phyloP scores from a whole-genome alignment of 1,284 basidiomycete species.

The Irpex sp. region DNA sequence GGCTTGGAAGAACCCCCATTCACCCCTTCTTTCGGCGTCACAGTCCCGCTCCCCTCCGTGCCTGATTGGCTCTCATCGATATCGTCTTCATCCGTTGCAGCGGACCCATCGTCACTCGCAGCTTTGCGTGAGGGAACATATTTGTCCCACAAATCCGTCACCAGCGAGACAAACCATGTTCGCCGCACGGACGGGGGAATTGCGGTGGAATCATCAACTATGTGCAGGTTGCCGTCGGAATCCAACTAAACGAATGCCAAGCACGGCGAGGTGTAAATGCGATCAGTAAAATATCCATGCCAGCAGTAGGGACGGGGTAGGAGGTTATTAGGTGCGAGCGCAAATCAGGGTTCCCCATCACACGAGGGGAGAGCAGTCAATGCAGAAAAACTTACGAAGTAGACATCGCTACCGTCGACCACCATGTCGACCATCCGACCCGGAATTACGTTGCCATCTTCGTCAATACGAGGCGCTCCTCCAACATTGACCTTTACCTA shows the following conservation, averaged over 20 bases:
- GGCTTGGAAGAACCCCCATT: slow-evolving; percentile 8
- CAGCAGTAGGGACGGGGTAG: neutral
- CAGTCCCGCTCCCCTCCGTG: slow-evolving; percentile 36
- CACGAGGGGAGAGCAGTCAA: neutral
- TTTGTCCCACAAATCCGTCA: slow-evolving; percentile 32
- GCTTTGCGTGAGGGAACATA: slow-evolving; percentile 20
- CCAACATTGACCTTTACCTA: slow-evolving; percentile 72
- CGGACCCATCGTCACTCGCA: slow-evolving; percentile 15
- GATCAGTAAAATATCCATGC: slow-evolving; percentile 3
- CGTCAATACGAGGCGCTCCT: slow-evolving; percentile 46
- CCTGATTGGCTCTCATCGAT: slow-evolving; percentile 31
- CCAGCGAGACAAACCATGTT: slow-evolving; percentile 49
- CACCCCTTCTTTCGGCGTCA: slow-evolving; percentile 30
- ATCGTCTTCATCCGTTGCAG: slow-evolving; percentile 19
- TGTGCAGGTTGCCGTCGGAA: slow-evolving; percentile 46
- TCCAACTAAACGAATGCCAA: slow-evolving; percentile 27
- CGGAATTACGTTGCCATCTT: slow-evolving; percentile 46
- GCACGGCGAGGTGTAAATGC: neutral
- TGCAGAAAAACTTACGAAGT: slow-evolving; percentile 51
- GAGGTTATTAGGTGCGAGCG: neutral
- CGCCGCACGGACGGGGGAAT: slow-evolving; percentile 40
- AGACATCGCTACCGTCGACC: slow-evolving; percentile 70
- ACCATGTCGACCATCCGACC: slow-evolving; percentile 69
- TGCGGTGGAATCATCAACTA: slow-evolving; percentile 47
- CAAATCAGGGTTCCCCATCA: neutral